Conservation (phyloP, 108 stramenopile species). For the Cyclotella sp. region DNA sequence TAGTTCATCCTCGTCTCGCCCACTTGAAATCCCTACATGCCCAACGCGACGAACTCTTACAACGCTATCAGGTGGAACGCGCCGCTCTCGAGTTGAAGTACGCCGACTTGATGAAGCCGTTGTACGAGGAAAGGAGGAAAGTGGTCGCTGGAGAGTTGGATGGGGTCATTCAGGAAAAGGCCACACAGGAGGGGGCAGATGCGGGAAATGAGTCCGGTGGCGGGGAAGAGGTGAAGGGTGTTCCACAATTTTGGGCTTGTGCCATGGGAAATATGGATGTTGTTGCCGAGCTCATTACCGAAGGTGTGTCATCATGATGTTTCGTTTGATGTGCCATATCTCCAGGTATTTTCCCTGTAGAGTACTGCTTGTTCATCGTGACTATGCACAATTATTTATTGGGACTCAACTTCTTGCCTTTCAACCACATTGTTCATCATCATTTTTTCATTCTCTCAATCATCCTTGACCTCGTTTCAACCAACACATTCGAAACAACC, state of each 20-base stretch:
- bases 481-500: not conserved
- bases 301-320: slow-evolving; percentile 36
- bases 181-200: slow-evolving; percentile 11
- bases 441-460: not conserved
- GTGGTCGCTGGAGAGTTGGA: slow-evolving; percentile 56
- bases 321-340: too few relatives aligned
- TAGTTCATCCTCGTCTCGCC: slow-evolving; percentile 63
- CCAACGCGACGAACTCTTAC: slow-evolving; percentile 62
- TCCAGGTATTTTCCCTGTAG: too few relatives aligned
- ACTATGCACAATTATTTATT: not conserved
- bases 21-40: slow-evolving; percentile 65
- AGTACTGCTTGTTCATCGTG: not conserved
- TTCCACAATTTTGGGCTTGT: slow-evolving; percentile 91
- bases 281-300: slow-evolving; percentile 79
- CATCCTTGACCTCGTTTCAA: not conserved
- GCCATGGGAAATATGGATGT: slow-evolving; percentile 78
- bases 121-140: slow-evolving; percentile 69
- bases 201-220: slow-evolving; percentile 37
- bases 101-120: slow-evolving; percentile 50
- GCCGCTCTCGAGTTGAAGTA: slow-evolving; percentile 86
- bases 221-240: slow-evolving; percentile 55
- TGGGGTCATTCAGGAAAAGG: slow-evolving; percentile 26
- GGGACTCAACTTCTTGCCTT: too few relatives aligned
- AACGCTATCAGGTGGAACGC: slow-evolving; percentile 77
- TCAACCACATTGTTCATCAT: too few relatives aligned